phyloP scores from a whole-genome alignment of 2,329 filamentous ascomycete genomes.

The Diaporthe caulivora region DNA sequence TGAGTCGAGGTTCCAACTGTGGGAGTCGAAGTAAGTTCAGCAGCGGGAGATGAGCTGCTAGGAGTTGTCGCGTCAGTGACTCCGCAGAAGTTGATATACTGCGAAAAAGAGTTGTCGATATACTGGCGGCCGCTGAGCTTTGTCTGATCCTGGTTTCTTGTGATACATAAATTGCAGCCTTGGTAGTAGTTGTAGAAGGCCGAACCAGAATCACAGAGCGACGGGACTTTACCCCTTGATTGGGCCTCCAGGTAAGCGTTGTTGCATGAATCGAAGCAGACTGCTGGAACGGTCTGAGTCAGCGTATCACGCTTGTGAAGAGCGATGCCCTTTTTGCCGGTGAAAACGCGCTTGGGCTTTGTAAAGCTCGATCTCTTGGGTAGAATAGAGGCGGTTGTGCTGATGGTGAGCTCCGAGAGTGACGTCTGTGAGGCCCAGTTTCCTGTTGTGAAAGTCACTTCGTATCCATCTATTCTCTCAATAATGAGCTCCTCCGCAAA shows the following conservation, averaged over 20 bases:
- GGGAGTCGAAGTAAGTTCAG: constrained; percentile 36
- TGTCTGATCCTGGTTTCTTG: constrained; percentile 41
- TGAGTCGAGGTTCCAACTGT: constrained; percentile 40
- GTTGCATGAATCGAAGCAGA: constrained; percentile 68
- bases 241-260: constrained; percentile 60
- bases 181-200: constrained; percentile 54
- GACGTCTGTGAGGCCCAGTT: constrained; percentile 66
- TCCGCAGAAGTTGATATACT: constrained; percentile 62
- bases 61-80: constrained; percentile 32
- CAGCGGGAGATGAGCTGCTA: constrained; percentile 41
- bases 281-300: constrained; percentile 53
- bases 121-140: constrained; percentile 51
- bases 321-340: constrained; percentile 4
- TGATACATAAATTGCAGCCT: constrained; percentile 59
- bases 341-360: constrained; percentile 39
- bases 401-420: constrained; percentile 55
- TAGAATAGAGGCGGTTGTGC: constrained; percentile 29
- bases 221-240: constrained; percentile 57
- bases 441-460: constrained; percentile 64
- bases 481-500: constrained; percentile 62
- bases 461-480: constrained; percentile 51
- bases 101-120: constrained; percentile 53
- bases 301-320: constrained; percentile 54
- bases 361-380: constrained; percentile 38
- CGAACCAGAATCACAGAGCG: constrained; percentile 59